Base-by-base conservation (phyloP, 2,329 filamentous ascomycete species). In the Sporothrix dimorphospora region DNA sequence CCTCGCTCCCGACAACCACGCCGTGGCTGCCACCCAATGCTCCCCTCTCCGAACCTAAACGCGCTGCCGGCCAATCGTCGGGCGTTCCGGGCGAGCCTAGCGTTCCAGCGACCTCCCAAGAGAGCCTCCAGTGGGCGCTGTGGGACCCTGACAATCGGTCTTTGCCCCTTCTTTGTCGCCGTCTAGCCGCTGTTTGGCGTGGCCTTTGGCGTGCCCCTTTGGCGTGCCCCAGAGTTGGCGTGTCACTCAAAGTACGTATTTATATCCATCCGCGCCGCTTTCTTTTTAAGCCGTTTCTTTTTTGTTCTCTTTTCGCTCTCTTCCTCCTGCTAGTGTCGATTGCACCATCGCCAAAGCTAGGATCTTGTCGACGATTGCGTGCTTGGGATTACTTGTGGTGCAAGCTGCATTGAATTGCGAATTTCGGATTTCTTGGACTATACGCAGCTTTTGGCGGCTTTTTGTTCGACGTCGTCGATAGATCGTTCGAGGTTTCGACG, bases 321-420 rank as follows among this genome's bases (percentile, higher is more conserved):
- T 63, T 34, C 55, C 45, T 42, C n/a, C n/a, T 51, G 51, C 55
- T 71, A 71, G 72, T 73, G 72, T 71, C 69, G 42, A 73, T 73
- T 73, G 72, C 72, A 71, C 69, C 72, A 73, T 73, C 72, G 69
- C 63, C 34, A 59, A 47, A 9, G 9, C 27, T 27, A 30, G 24
- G 40, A 47, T 45, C 63, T 47, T 34, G 21, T 47, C 47, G 21
- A 57, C 68, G 47, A 72, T 74, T 73, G 74, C 72, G 72, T 74
- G 72, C 69, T 74, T 27, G 38, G 7, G 34, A 47, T 40, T 51
- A 14, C 16, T 45, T 71, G 70, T 75, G 72, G 70, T 73, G 72
- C 72, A 73, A 74, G 65, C 24, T 67, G 40, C 51, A 53, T 55
- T 47, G 38, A 16, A 72, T 72, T 72, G 66, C 71, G 55, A 55